phyloP scores from a whole-genome alignment of 1,139 yeast genomes.

The Geotrichum candidum region DNA sequence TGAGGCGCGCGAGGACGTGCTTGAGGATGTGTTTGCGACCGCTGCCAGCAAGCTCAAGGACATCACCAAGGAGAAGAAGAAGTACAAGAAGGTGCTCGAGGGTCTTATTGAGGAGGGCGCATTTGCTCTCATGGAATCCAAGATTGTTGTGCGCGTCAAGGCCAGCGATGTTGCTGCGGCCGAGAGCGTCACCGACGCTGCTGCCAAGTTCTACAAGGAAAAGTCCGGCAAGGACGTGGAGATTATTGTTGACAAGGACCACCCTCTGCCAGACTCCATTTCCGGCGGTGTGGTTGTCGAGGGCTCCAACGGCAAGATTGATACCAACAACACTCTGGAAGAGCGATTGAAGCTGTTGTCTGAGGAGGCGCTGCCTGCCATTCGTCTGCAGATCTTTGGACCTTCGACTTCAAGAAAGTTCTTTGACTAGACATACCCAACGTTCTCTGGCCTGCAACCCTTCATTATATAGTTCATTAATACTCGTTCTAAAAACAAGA shows the following conservation, averaged over 20 bases:
- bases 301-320: slow-evolving; percentile 74
- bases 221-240: slow-evolving; percentile 34
- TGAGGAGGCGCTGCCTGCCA: slow-evolving; percentile 85
- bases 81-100: slow-evolving; percentile 78
- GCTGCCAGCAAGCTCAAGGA: slow-evolving; percentile 30
- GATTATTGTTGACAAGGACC: slow-evolving; percentile 47
- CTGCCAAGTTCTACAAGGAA: slow-evolving; percentile 57
- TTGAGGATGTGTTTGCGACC: slow-evolving; percentile 1
- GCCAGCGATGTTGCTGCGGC: slow-evolving; percentile 41
- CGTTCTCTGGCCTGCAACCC: not conserved
- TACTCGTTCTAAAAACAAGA: not conserved
- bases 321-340: slow-evolving; percentile 85
- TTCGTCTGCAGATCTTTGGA: slow-evolving; percentile 34
- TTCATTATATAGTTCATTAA: not conserved
- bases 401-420: slow-evolving; percentile 10
- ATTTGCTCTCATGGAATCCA: slow-evolving; percentile 61
- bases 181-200: slow-evolving; percentile 55
- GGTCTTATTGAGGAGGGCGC: slow-evolving; percentile 30
- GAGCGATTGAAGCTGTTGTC: slow-evolving; percentile 82
- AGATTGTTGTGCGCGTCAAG: slow-evolving; percentile 47
- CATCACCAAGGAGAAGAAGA: slow-evolving; percentile 55
- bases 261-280: slow-evolving; percentile 51
- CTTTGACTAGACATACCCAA: not conserved
- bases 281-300: slow-evolving; percentile 83
- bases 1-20: slow-evolving; percentile 46